Percentiles rank a stretch among this genome's conserved stretches.
These are phyloP conservation scores for Gamsiella multidivaricata DNA, from an alignment of 192 early-diverging fungal species.

Conservation along the genomic window DNA sequence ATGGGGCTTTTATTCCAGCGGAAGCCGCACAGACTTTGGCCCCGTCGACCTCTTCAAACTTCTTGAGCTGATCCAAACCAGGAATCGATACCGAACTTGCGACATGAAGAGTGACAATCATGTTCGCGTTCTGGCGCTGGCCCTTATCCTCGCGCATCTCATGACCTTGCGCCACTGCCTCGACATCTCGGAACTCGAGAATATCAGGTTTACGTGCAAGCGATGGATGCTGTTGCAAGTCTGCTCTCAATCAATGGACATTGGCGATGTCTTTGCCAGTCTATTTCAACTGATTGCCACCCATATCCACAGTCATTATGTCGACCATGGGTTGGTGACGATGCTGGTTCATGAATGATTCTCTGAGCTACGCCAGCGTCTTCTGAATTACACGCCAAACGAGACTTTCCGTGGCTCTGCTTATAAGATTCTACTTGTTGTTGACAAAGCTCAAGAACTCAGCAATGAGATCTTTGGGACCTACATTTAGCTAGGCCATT, in stretches of 20 bases:
- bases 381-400: conserved; percentile 3
- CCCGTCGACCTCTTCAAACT: conserved; percentile 13
- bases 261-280: neutral
- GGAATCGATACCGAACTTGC: neutral
- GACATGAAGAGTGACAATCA: conserved; percentile 8
- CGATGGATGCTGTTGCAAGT: conserved; percentile 28
- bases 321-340: neutral
- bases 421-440: conserved; percentile 23
- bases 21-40: conserved; percentile 18
- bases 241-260: neutral
- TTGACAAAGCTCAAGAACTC: conserved; percentile 39
- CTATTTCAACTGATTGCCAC: too few species aligned
- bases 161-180: conserved; percentile 24
- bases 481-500: too few species aligned
- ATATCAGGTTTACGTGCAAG: conserved; percentile 17
- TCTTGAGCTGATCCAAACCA: conserved; percentile 1
- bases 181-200: conserved; percentile 15
- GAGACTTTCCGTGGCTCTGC: neutral
- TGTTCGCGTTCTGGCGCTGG: conserved; percentile 23
- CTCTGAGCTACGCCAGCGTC: conserved; percentile 14
- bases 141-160: conserved; percentile 22
- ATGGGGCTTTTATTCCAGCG: conserved; percentile 41
- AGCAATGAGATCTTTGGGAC: conserved; percentile 7
- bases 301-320: too few species aligned
- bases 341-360: too few species aligned